Conservation (phyloP, 1,139 yeast genomes). For the Hyphopichia burtonii region DNA sequence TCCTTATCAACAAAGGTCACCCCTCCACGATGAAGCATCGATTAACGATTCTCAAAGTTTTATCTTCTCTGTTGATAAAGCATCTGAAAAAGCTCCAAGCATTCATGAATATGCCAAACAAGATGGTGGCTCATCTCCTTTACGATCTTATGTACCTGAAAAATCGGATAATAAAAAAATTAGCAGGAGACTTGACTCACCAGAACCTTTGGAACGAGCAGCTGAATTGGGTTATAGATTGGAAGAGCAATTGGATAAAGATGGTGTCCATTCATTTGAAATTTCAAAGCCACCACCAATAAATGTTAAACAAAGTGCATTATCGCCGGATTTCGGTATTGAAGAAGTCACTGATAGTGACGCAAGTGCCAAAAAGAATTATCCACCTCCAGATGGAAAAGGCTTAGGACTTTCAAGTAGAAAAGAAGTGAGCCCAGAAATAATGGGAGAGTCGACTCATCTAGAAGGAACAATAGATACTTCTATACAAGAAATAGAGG, state of each 20-base stretch:
- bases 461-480: conserved; percentile 17
- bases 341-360: conserved; percentile 41
- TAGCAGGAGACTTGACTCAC: conserved; percentile 4
- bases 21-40: conserved; percentile 7
- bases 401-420: conserved; percentile 10
- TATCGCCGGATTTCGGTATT: conserved; percentile 37
- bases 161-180: conserved; percentile 10
- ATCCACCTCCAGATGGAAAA: conserved; percentile 6
- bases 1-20: conserved; percentile 16
- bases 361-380: conserved; percentile 4
- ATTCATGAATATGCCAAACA: conserved; percentile 20
- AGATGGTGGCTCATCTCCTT: conserved; percentile 20
- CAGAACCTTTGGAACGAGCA: conserved; percentile 27
- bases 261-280: conserved; percentile 1
- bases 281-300: not conserved
- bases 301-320: conserved; percentile 1
- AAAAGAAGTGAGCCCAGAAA: conserved; percentile 9
- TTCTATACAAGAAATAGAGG: conserved; percentile 45
- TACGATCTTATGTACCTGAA: conserved; percentile 13
- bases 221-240: conserved; percentile 26
- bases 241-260: conserved; percentile 19
- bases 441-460: conserved; percentile 20
- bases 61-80: conserved; percentile 24
- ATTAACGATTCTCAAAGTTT: conserved; percentile 32
- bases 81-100: not conserved